Evolutionary conservation across 208 protist species (phyloP).

Genomic region (Trypanosoma platydactyli): DNA sequence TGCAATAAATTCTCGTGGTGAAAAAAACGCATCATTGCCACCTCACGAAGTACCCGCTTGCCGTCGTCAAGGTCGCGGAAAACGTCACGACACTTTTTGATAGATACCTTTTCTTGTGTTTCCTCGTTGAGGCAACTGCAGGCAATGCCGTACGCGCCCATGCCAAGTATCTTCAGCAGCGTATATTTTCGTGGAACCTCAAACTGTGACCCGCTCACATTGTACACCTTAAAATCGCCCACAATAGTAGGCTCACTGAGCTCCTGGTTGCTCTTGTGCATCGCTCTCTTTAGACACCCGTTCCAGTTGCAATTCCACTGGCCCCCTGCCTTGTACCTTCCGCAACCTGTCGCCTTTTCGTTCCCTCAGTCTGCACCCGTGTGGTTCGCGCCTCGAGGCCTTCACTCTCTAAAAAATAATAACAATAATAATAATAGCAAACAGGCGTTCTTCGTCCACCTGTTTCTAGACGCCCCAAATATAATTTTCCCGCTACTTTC

Average conservation of each 20-base stretch:
- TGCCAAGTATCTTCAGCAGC: slow-evolving; percentile 90
- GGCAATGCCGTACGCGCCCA: slow-evolving; percentile 96
- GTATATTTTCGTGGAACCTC: slow-evolving; percentile 83
- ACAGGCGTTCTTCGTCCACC: no score
- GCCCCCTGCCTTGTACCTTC: no score
- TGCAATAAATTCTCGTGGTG: slow-evolving; percentile 92
- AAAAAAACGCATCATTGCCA: slow-evolving; percentile 93
- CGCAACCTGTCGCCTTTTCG: no score
- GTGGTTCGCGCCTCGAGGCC: no score
- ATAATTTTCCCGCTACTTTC: no score
- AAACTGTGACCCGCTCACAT: slow-evolving; percentile 77
- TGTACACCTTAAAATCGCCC: slow-evolving; percentile 87
- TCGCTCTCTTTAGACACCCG: slow-evolving; percentile 9
- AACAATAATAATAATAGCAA: no score
- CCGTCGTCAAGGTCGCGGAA: slow-evolving; percentile 92
- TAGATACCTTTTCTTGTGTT: slow-evolving; percentile 84
- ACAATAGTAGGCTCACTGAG: slow-evolving; percentile 77
- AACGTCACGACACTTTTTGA: slow-evolving; percentile 90
- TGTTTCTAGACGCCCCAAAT: no score
- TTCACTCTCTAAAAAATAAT: no score
- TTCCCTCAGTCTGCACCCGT: no score
- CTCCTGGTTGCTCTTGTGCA: slow-evolving; percentile 89
- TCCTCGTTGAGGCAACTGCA: slow-evolving; percentile 87
- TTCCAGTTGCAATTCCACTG: no score
- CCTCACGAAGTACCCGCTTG: slow-evolving; percentile 90